Evolutionary conservation across 2,329 filamentous ascomycete species (phyloP).

Genomic region (Epichloe festucae): DNA sequence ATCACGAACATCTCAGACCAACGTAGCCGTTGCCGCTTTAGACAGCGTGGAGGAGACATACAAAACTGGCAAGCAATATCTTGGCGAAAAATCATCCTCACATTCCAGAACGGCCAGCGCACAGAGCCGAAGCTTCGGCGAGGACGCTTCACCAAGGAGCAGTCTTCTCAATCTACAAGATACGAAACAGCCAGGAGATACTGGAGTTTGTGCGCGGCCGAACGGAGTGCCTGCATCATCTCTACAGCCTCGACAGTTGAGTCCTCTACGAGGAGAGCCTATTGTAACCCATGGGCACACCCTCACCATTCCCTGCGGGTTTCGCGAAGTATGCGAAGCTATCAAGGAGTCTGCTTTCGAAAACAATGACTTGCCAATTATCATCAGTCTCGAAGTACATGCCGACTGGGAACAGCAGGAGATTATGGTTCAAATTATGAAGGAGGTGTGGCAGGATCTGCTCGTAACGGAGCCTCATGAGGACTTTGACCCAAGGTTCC

Average conservation of each 20-base stretch:
- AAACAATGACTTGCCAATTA: conserved; percentile 64
- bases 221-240: neutral
- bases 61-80: conserved; percentile 15
- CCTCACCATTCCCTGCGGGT: conserved; percentile 71
- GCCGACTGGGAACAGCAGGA: conserved; percentile 72
- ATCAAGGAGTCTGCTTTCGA: conserved; percentile 70
- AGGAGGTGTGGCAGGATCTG: conserved; percentile 66
- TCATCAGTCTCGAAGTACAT: conserved; percentile 88
- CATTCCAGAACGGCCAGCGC: conserved; percentile 29
- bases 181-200: conserved; percentile 22
- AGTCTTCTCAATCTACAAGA: conserved; percentile 16
- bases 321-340: conserved; percentile 72
- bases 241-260: conserved; percentile 6
- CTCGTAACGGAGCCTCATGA: conserved; percentile 50
- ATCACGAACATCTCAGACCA: conserved; percentile 34
- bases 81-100: conserved; percentile 16
- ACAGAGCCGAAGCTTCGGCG: conserved; percentile 18
- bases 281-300: conserved; percentile 76
- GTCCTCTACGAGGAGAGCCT: conserved; percentile 46
- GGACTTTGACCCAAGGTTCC: conserved; percentile 36
- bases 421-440: conserved; percentile 89
- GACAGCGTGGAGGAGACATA: conserved; percentile 21
- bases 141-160: conserved; percentile 18
- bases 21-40: conserved; percentile 27
- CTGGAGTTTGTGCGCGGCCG: conserved; percentile 17